Evolutionary conservation across 176 grass and related monocot genomes (phyloP).

Genomic region (Otatea glauca): DNA sequence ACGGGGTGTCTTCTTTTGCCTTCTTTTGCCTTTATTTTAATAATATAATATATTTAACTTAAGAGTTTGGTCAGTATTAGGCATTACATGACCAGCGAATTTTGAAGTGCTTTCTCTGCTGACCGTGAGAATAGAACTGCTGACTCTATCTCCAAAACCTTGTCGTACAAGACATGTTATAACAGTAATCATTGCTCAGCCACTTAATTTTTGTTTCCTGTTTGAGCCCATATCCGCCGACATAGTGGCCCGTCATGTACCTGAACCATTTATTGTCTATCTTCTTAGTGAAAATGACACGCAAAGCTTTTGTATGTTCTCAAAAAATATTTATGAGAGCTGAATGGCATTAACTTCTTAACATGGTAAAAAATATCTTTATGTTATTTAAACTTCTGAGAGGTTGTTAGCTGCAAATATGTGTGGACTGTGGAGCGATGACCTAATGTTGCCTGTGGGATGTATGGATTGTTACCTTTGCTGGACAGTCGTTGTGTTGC

Average conservation of each 20-base stretch:
- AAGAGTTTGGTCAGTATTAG: slow-evolving; percentile 54
- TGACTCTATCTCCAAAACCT: not conserved
- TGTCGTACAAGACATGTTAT: not conserved
- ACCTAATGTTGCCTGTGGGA: not conserved
- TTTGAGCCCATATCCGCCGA: too few relatives aligned
- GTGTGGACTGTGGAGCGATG: not conserved
- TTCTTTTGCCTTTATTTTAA: too few relatives aligned
- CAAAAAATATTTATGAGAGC: not conserved
- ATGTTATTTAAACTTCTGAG: not conserved
- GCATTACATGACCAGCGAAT: slow-evolving; percentile 57
- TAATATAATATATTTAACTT: slow-evolving; percentile 32
- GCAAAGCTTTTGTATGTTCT: too few relatives aligned
- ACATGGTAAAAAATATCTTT: not conserved
- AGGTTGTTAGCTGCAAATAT: slow-evolving; percentile 29
- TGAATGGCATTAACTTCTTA: not conserved
- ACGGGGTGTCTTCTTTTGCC: too few relatives aligned
- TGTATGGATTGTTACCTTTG: not conserved
- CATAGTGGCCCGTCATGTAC: too few relatives aligned
- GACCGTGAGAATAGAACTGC: slow-evolving; percentile 45
- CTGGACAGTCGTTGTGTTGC: not conserved
- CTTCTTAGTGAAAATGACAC: too few relatives aligned
- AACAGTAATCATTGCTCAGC: not conserved
- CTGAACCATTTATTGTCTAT: too few relatives aligned
- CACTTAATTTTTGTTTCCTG: not conserved
- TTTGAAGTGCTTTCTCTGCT: slow-evolving; percentile 50